Base-by-base conservation (phyloP, 2,329 filamentous ascomycete genomes). In the Aureobasidium musti region DNA sequence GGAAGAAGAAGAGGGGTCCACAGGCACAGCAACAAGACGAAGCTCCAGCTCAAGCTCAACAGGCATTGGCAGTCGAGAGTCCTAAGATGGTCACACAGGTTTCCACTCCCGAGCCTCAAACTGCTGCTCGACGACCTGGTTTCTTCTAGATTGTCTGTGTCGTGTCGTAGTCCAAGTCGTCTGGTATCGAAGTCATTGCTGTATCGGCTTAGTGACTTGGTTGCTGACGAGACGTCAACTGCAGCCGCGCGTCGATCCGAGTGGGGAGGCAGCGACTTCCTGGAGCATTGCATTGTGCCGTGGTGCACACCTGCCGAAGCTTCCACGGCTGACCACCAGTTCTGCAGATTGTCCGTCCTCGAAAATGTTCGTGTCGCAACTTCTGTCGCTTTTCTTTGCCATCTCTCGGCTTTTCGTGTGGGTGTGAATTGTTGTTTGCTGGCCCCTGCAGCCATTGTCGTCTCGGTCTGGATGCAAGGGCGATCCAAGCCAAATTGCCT, bases 1-100 rank as follows among this genome's bases (percentile, higher is more conserved):
- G 60, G 66, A 57, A 67, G 50, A 65, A 65, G 28, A 67, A 64
- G 59, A 13, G 5, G 6, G 28, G 28, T 4, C n/a, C 35, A 19
- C 50, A 50, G 11, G 6, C 52, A 2, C 35, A 39, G 35, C 54
- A 59, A 21, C 37, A 59, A n/a, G 39, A 39, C 10, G 23, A 43
- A 45, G 28, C 43, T 30, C 54, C 60, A 30, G 35, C 47, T 33
- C 35, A 43, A 54, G 49, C 47, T 21, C 61, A 53, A 30, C 35
- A 54, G 26, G 37, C 49, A 23, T 17, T 26, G n/a, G 13, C 26
- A 43, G n/a, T n/a, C n/a, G 26, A 65, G 21, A 56, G 26, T 50
- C 26, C 37, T 39, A 65, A 65, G 45, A 45, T 65, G 50, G 50
- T 56, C 60, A 28, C 59, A 50, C 59, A 49, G 13, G 7, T 8